These are phyloP conservation scores for Tremellales sp. DNA, from an alignment of 1,284 basidiomycete genomes.

Conservation along the genomic window DNA sequence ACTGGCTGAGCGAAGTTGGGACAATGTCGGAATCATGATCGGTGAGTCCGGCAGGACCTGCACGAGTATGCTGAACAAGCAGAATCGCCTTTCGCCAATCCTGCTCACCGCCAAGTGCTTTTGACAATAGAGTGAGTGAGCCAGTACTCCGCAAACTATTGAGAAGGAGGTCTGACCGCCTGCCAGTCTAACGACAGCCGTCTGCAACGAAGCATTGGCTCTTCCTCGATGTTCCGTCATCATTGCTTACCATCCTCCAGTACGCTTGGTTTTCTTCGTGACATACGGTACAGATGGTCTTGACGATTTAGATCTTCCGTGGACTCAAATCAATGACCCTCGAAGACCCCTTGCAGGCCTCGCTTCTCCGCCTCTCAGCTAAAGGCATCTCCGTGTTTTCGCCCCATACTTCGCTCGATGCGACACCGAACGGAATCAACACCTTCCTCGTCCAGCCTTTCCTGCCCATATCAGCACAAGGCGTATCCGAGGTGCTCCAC, in stretches of 20 bases:
- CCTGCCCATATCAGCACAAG: slow-evolving; percentile 9
- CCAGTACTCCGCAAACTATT: not conserved
- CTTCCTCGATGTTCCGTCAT: slow-evolving; percentile 60
- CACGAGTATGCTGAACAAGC: not conserved
- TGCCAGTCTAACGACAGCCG: slow-evolving; percentile 68
- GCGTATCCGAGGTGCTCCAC: not conserved
- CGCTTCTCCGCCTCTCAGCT: slow-evolving; percentile 71
- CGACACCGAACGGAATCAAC: slow-evolving; percentile 75
- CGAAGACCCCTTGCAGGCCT: slow-evolving; percentile 70
- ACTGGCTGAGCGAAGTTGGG: slow-evolving; percentile 76
- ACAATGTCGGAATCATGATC: slow-evolving; percentile 81
- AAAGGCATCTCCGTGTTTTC: slow-evolving; percentile 79
- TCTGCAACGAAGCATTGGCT: slow-evolving; percentile 68
- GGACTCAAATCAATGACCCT: slow-evolving; percentile 74
- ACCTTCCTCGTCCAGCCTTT: slow-evolving; percentile 55
- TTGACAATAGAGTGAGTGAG: slow-evolving; percentile 77
- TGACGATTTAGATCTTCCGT: slow-evolving; percentile 60
- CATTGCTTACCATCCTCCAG: slow-evolving; percentile 80
- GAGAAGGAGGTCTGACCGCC: slow-evolving; percentile 3
- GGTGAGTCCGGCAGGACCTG: slow-evolving; percentile 52
- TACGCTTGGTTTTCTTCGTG: slow-evolving; percentile 17
- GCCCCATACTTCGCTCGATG: slow-evolving; percentile 84
- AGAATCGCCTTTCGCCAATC: slow-evolving; percentile 68
- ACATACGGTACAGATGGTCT: not conserved
- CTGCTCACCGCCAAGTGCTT: slow-evolving; percentile 61